Base-by-base conservation (phyloP, 2,329 filamentous ascomycete species). In the Ophiostoma angusticollis region DNA sequence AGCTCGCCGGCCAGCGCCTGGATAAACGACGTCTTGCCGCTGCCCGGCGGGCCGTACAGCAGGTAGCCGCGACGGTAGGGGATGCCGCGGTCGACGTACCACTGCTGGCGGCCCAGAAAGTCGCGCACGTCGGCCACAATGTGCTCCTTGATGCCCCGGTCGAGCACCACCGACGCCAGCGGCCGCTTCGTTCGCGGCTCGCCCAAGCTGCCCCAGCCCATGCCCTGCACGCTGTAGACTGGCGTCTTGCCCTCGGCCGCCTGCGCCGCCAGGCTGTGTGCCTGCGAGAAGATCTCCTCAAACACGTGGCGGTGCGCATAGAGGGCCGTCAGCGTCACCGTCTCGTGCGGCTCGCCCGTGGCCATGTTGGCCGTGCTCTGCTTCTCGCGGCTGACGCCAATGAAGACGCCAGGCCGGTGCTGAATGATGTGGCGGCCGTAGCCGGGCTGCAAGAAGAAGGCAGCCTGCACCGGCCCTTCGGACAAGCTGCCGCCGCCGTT, bases 11-110 rank as follows among this genome's bases (percentile, higher is more conserved):
- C 91, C 30, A 98, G 64, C 0, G 91, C 87, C 58, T 95, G 86
- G 46, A 98, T 95, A 50, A 98, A 96, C 0, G 85, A 93, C 44
- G 82, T 95, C 64, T 93, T 96, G 25, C 85, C 93, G 30, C 82
- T 93, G 0, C 87, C 87, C 0, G 87, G 87, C 4, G 87, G 86
- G 0, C 87, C 87, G 52, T 91, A 85, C 0, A 95, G 70, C 7
- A 95, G 68, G 54, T 95, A 95, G 1, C 87, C 89, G 41, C 87
- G 69, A 14, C 87, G 75, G 53, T 95, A 95, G 0, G 89, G 89
- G 47, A 95, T 93, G 3, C 87, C 89, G n/a, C 89, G 78, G 52
- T 94, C 85, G 35, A 86, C 74, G 54, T 95, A 95, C 87, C 89
- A 95, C 47, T 80, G 74, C 42, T 83, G 75, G 27, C 82, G 79